Conservation (phyloP, 805 yeast genomes). For the Tetrapisispora iriomotensis region DNA sequence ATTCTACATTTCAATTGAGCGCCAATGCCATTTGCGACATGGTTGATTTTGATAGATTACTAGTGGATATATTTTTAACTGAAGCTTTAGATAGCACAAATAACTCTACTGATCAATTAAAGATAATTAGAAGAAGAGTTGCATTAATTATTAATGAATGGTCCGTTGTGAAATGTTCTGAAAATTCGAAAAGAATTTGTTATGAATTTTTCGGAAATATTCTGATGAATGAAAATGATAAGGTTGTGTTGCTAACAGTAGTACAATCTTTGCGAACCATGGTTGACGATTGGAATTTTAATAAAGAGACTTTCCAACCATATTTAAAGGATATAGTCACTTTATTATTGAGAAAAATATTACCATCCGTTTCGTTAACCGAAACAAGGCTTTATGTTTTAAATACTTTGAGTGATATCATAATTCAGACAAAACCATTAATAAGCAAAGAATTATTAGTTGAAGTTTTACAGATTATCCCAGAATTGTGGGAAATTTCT, state of each 20-base stretch:
- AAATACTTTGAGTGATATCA: slow-evolving; percentile 53
- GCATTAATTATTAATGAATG: slow-evolving; percentile 74
- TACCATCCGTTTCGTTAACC: slow-evolving; percentile 44
- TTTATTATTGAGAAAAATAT: slow-evolving; percentile 37
- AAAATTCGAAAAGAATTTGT: slow-evolving; percentile 45
- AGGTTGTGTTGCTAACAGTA: slow-evolving; percentile 72
- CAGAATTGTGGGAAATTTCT: slow-evolving; percentile 64
- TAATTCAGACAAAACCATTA: slow-evolving; percentile 57
- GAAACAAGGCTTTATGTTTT: slow-evolving; percentile 73
- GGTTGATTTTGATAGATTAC: slow-evolving; percentile 59
- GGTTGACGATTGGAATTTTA: slow-evolving; percentile 82
- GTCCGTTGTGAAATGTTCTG: slow-evolving; percentile 57
- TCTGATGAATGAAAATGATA: slow-evolving; percentile 51
- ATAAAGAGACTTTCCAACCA: slow-evolving; percentile 56
- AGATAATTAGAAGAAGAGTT: slow-evolving; percentile 65
- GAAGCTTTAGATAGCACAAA: slow-evolving; percentile 32
- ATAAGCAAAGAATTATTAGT: slow-evolving; percentile 42
- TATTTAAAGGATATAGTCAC: slow-evolving; percentile 45
- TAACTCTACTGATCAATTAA: slow-evolving; percentile 39
- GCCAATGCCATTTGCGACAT: slow-evolving; percentile 52
- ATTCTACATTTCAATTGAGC: slow-evolving; percentile 76
- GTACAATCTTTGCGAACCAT: slow-evolving; percentile 57
- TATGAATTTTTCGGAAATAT: slow-evolving; percentile 48
- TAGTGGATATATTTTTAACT: slow-evolving; percentile 57
- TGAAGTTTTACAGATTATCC: slow-evolving; percentile 49